Conservation (phyloP, 176 grass and related monocot genomes). For the Juncus inflexus region DNA sequence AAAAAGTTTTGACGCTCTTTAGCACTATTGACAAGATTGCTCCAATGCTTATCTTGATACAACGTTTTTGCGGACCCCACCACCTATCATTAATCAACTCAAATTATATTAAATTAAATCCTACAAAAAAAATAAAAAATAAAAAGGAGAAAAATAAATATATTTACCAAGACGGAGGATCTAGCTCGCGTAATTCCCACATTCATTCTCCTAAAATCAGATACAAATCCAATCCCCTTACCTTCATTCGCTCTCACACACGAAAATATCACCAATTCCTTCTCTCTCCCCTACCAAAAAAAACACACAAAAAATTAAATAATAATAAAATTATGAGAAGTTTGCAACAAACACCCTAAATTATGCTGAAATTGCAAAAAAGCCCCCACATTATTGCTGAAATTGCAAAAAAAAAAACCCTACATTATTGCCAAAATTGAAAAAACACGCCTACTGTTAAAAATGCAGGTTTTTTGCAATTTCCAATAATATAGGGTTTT, state of each 20-base stretch:
- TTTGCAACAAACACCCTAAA: too few species aligned
- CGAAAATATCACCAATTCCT: constrained; percentile 87
- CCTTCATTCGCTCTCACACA: constrained; percentile 84
- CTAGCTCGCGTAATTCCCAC: constrained; percentile 93
- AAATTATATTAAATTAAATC: constrained; percentile 5
- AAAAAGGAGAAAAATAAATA: constrained; percentile 8
- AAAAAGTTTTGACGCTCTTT: constrained; percentile 55
- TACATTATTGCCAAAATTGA: too few species aligned
- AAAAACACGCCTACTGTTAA: too few species aligned
- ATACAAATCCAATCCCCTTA: constrained; percentile 85
- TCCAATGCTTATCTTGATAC: constrained; percentile 83
- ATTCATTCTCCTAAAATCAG: constrained; percentile 96
- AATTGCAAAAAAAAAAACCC: too few species aligned
- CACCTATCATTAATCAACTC: constrained; percentile 34
- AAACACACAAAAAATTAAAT: constrained; percentile 10
- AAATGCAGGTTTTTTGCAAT: too few species aligned
- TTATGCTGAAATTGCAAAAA: too few species aligned
- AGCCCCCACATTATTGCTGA: too few species aligned
- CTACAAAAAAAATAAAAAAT: neutral
- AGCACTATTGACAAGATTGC: constrained; percentile 75
- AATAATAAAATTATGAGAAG: neutral
- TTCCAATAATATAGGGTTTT: too few species aligned
- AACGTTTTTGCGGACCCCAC: constrained; percentile 83
- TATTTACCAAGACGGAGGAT: constrained; percentile 69
- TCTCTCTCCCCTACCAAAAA: constrained; percentile 69